phyloP scores from a whole-genome alignment of 1,284 basidiomycete genomes.

The Testicularia cyperi region DNA sequence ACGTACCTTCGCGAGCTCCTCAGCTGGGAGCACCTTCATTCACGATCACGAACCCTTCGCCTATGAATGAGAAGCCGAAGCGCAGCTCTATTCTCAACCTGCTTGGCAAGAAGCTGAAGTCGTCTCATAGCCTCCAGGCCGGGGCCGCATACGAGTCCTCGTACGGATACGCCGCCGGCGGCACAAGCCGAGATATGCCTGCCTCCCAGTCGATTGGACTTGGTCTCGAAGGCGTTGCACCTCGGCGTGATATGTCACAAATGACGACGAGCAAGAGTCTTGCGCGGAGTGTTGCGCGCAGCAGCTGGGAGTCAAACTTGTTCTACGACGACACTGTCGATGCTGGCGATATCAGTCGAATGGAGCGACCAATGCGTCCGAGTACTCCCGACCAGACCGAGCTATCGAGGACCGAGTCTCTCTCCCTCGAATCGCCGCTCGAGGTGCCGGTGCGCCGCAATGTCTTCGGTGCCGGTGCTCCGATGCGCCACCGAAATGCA shows the following conservation, averaged over 20 bases:
- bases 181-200: conserved; percentile 2
- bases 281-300: conserved; percentile 32
- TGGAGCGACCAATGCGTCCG: too few relatives aligned
- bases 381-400: too few relatives aligned
- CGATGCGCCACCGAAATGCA: conserved; percentile 47
- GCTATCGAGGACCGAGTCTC: conserved; percentile 4
- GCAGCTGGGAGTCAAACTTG: conserved; percentile 45
- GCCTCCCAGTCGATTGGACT: conserved; percentile 26
- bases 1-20: conserved; percentile 1
- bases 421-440: conserved; percentile 23
- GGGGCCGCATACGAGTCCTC: conserved; percentile 7
- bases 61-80: conserved; percentile 20
- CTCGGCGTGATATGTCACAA: conserved; percentile 25
- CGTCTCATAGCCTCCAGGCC: too few relatives aligned
- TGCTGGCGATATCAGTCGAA: too few relatives aligned
- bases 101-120: conserved; percentile 8
- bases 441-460: conserved; percentile 41
- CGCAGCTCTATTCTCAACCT: conserved; percentile 19
- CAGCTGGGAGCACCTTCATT: conserved; percentile 4
- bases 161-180: too few relatives aligned
- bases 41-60: conserved; percentile 23
- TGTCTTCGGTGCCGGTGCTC: conserved; percentile 10
- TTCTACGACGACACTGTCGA: conserved; percentile 36
- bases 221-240: conserved; percentile 28
- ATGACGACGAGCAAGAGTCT: conserved; percentile 31